A percentile compares a stretch with the other conserved stretches of the same genome.
Evolutionary conservation across 805 yeast species (phyloP).

Genomic region (Jamesozyma lodderae): DNA sequence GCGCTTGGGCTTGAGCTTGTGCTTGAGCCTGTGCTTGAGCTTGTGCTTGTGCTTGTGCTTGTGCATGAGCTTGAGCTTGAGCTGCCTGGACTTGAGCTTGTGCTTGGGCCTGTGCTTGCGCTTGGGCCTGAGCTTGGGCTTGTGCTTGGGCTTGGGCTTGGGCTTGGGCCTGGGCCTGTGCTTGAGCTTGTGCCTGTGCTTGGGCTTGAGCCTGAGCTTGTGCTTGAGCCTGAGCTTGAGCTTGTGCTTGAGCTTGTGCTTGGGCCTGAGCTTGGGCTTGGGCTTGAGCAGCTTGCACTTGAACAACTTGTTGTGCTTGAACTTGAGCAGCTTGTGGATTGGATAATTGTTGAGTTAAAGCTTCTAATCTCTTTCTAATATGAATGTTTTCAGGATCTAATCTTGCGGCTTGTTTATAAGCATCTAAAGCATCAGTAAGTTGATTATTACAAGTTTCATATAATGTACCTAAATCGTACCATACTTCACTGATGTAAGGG

Average conservation of each 20-base stretch:
- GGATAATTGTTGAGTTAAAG: conserved; percentile 48
- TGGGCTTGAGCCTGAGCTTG: conserved; percentile 4
- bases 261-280: conserved; percentile 3
- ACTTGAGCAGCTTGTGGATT: conserved; percentile 22
- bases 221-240: conserved; percentile 5
- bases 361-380: conserved; percentile 86
- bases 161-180: conserved; percentile 7
- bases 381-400: conserved; percentile 92
- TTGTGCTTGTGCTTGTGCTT: conserved; percentile 6
- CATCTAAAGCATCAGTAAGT: conserved; percentile 89
- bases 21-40: conserved; percentile 2
- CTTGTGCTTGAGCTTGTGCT: conserved; percentile 4
- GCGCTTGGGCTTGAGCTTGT: conserved; percentile 2
- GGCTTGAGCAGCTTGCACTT: conserved; percentile 5
- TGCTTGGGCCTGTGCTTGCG: conserved; percentile 1
- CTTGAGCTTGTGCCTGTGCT: conserved; percentile 1
- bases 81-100: conserved; percentile 3
- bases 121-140: conserved; percentile 3
- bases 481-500: conserved; percentile 93
- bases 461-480: conserved; percentile 96
- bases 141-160: conserved; percentile 4
- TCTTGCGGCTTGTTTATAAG: conserved; percentile 92
- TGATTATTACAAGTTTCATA: conserved; percentile 97
- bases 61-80: conserved; percentile 7
- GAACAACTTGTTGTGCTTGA: conserved; percentile 7